Conservation (phyloP, 257 asterid species). For the Verbascum thapsus region DNA sequence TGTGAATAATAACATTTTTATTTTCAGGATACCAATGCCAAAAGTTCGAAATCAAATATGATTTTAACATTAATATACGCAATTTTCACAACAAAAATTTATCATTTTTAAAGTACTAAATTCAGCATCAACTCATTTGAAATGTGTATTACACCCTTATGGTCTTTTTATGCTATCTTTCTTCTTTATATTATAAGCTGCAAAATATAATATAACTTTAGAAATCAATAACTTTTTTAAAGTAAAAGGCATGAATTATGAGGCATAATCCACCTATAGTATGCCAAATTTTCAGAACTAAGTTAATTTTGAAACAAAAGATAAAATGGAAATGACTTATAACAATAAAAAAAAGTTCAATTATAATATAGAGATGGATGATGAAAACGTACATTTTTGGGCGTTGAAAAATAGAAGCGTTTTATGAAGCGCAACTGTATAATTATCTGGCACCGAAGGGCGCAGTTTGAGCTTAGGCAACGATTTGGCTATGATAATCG, state of each 20-base stretch:
- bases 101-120: not conserved
- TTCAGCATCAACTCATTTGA: not conserved
- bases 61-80: no score
- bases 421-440: conserved; percentile 61
- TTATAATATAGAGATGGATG: not conserved
- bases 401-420: conserved; percentile 93
- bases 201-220: conserved; percentile 14
- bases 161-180: not conserved
- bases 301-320: not conserved
- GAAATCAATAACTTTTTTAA: conserved; percentile 21
- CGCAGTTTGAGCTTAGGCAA: conserved; percentile 46
- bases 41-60: no score
- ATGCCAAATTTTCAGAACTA: not conserved
- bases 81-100: no score
- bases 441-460: conserved; percentile 69
- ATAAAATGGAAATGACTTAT: no score
- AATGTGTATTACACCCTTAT: conserved; percentile 17
- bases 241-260: conserved; percentile 4
- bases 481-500: conserved; percentile 49
- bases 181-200: not conserved
- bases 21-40: no score
- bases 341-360: not conserved
- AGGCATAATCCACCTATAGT: conserved; percentile 12
- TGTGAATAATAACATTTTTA: no score
- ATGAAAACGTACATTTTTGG: conserved; percentile 75